phyloP scores from a whole-genome alignment of 768 basidiomycete species.

The Naganishia friedmannii region DNA sequence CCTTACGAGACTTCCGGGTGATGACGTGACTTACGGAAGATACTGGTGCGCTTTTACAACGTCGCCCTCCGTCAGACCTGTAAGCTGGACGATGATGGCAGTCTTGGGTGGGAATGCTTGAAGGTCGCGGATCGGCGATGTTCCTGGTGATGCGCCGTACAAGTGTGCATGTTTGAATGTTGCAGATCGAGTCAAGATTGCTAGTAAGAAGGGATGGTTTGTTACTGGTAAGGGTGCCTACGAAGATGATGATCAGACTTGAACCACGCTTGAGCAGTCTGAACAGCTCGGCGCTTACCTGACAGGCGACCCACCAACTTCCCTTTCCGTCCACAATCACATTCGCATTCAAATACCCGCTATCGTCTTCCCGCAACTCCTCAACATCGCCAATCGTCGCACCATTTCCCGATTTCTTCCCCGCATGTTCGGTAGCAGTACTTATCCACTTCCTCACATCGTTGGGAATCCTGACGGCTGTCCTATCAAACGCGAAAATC shows the following conservation, averaged over 20 bases:
- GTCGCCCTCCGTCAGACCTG: conserved; percentile 44
- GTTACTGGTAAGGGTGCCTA: conserved; percentile 49
- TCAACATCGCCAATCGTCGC: conserved; percentile 3
- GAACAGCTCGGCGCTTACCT: conserved; percentile 38
- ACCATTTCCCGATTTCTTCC: neutral
- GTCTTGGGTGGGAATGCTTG: conserved; percentile 2
- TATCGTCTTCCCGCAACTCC: conserved; percentile 27
- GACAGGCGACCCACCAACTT: conserved; percentile 48
- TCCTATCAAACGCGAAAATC: conserved; percentile 49
- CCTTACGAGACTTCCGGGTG: neutral
- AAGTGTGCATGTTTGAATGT: conserved; percentile 34
- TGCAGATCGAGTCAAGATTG: conserved; percentile 38
- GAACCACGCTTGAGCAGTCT: neutral
- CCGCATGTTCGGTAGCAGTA: neutral
- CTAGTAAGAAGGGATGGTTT: conserved; percentile 43
- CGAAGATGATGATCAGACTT: neutral
- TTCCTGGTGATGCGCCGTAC: conserved; percentile 7
- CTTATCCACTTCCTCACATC: conserved; percentile 4
- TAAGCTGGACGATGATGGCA: conserved; percentile 50
- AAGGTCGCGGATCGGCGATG: conserved; percentile 22
- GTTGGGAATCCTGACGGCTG: conserved; percentile 38
- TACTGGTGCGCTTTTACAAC: conserved; percentile 50
- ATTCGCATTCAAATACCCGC: conserved; percentile 51
- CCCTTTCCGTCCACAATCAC: conserved; percentile 44
- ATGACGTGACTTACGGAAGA: conserved; percentile 35